Evolutionary conservation across 2,329 filamentous ascomycete genomes (phyloP), one percentile per base, ranked within the genome.

Genomic region (Penicillium psychrosexuale): DNA sequence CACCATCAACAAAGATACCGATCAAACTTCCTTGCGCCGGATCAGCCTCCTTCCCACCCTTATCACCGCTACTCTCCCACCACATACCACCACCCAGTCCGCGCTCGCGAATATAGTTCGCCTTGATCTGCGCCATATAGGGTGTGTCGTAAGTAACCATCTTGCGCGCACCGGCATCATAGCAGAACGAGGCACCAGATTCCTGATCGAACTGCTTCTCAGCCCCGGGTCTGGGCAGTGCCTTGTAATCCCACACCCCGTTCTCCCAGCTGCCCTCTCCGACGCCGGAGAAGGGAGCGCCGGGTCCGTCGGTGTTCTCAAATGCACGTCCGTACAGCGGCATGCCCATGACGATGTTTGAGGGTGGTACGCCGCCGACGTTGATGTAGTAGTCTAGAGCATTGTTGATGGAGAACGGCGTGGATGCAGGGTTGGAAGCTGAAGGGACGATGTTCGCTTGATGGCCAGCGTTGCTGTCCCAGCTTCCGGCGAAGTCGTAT

Each of bases 261-360:
- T 82, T 80, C 76, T 97, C 92, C 89, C 90, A 97, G 52, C 84
- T 90, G 15, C 74, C 74, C 55, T 87, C 80, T 3, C 91, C 93
- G 6, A 89, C 80, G 4, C 92, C 92, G 33, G 75, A 82, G 75
- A 83, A 97, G 0, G 86, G 78, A 12, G 78, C 72, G 0, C 92
- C 92, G 0, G 86, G 82, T 0, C 93, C 92, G 37, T 88, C 82
- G 0, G 92, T 96, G 63, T 86, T 84, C 65, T 86, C 80, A 69
- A 97, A 97, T 0, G 90, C 86, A 38, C 91, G 89, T 4, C 93
- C 93, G 71, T 97, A 97, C n/a, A 97, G 77, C 7, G 93, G 92
- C 90, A 96, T 94, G 3, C 93, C 92, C n/a, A 97, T 71, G 5
- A 96, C 87, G 43, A 97, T 84, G 76, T 96, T 96, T 54, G 78